phyloP scores from a whole-genome alignment of 306 rosid genomes.

The Pyrus bretschneideri region DNA sequence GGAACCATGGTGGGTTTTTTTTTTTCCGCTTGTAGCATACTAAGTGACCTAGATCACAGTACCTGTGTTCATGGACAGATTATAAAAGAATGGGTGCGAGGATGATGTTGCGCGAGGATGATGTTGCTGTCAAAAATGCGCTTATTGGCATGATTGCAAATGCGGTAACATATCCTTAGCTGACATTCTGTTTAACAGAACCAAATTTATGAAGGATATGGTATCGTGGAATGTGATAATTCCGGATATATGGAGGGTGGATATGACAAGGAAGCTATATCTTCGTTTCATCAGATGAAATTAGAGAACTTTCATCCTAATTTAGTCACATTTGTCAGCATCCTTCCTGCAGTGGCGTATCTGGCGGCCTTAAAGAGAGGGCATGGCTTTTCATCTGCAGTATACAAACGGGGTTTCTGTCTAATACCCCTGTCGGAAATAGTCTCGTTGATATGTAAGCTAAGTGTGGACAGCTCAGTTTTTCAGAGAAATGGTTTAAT shows the following conservation, averaged over 20 bases:
- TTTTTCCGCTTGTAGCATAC: slow-evolving; percentile 36
- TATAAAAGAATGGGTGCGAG: slow-evolving; percentile 39
- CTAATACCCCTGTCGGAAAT: slow-evolving; percentile 38
- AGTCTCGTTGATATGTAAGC: slow-evolving; percentile 60
- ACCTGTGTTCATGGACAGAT: slow-evolving; percentile 46
- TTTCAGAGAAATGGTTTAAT: slow-evolving; percentile 52
- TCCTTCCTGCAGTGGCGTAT: slow-evolving; percentile 56
- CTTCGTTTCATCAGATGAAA: slow-evolving; percentile 40
- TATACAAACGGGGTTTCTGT: slow-evolving; percentile 51
- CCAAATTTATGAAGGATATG: slow-evolving; percentile 29
- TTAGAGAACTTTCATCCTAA: slow-evolving; percentile 42
- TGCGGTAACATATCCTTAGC: slow-evolving; percentile 48
- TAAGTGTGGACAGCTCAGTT: slow-evolving; percentile 55
- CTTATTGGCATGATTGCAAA: slow-evolving; percentile 57
- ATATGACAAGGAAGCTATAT: slow-evolving; percentile 38
- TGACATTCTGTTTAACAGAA: slow-evolving; percentile 37
- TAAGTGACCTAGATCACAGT: slow-evolving; percentile 32
- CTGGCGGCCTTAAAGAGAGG: slow-evolving; percentile 43
- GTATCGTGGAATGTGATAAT: slow-evolving; percentile 61
- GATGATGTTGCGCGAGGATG: slow-evolving; percentile 37
- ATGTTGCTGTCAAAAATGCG: slow-evolving; percentile 39
- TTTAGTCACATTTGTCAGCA: slow-evolving; percentile 42
- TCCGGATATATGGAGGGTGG: slow-evolving; percentile 45
- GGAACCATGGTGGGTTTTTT: slow-evolving; percentile 53
- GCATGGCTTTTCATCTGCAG: slow-evolving; percentile 53